Evolutionary conservation across 768 basidiomycete genomes (phyloP).

Genomic region (Mycena polygramma): DNA sequence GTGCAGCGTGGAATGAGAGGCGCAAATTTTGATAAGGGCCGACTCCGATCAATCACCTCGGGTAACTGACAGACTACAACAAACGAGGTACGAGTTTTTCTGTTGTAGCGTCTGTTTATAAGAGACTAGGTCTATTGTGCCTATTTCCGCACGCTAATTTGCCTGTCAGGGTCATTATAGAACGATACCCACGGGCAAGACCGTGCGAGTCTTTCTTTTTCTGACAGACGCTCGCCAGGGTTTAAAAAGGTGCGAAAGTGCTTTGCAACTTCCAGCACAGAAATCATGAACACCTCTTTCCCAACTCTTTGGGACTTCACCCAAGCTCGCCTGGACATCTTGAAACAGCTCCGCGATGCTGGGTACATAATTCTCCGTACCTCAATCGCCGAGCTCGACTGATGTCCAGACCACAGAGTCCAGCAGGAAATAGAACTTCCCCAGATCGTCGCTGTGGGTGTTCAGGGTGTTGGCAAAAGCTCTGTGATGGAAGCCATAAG

Average conservation of each 20-base stretch:
- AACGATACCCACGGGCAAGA: no score
- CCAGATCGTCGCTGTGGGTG: conserved; percentile 16
- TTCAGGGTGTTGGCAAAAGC: conserved; percentile 24
- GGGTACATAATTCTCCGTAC: not conserved
- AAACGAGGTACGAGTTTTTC: no score
- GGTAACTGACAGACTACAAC: no score
- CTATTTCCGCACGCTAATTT: no score
- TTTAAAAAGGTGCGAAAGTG: conserved; percentile 1
- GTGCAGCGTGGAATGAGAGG: no score
- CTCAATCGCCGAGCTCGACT: not conserved
- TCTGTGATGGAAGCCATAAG: no score
- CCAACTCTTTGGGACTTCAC: conserved; percentile 27
- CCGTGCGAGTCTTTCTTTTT: no score
- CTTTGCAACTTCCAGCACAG: conserved; percentile 8
- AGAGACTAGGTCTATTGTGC: no score
- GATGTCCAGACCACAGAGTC: conserved; percentile 15
- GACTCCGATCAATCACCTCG: no score
- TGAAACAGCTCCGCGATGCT: conserved; percentile 20
- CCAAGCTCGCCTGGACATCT: conserved; percentile 19
- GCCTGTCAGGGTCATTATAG: no score
- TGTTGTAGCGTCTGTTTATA: no score
- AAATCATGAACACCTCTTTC: conserved; percentile 6
- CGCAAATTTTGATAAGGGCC: no score
- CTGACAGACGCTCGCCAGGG: conserved; percentile 5
- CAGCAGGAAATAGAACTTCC: conserved; percentile 25